Conservation (phyloP, 805 yeast genomes). For the Pichia insulana region DNA sequence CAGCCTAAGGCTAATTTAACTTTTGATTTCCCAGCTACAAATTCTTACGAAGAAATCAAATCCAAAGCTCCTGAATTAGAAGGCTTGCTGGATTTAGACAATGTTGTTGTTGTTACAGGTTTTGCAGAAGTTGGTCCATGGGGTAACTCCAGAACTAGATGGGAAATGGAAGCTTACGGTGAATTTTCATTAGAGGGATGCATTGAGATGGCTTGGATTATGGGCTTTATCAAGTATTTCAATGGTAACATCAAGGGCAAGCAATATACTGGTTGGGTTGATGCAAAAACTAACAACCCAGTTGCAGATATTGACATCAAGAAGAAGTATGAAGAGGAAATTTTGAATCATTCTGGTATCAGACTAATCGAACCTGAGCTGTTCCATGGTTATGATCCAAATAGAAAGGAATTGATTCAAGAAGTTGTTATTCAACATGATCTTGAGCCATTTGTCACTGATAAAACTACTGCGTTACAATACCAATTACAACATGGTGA, state of each 20-base stretch:
- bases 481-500: conserved; percentile 93
- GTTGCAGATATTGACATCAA: conserved; percentile 94
- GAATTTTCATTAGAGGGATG: conserved; percentile 96
- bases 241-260: conserved; percentile 83
- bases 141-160: conserved; percentile 98
- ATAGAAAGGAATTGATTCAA: conserved; percentile 86
- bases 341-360: conserved; percentile 91
- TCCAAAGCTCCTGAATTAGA: conserved; percentile 63
- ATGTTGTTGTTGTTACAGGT: conserved; percentile 92
- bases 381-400: conserved; percentile 89
- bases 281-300: conserved; percentile 83
- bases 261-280: conserved; percentile 96
- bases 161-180: conserved; percentile 98
- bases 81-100: conserved; percentile 87
- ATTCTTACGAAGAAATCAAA: conserved; percentile 67
- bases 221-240: conserved; percentile 95
- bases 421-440: conserved; percentile 96
- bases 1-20: conserved; percentile 94
- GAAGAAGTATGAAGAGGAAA: conserved; percentile 80
- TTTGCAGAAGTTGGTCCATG: conserved; percentile 98
- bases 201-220: conserved; percentile 99
- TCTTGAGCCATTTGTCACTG: conserved; percentile 89
- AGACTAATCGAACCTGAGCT: conserved; percentile 94
- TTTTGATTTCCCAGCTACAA: conserved; percentile 85
- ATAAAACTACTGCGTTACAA: conserved; percentile 91